These are phyloP conservation scores for Neofusicoccum cordaticola DNA, from an alignment of 2,329 filamentous ascomycete genomes.

Conservation along the genomic window DNA sequence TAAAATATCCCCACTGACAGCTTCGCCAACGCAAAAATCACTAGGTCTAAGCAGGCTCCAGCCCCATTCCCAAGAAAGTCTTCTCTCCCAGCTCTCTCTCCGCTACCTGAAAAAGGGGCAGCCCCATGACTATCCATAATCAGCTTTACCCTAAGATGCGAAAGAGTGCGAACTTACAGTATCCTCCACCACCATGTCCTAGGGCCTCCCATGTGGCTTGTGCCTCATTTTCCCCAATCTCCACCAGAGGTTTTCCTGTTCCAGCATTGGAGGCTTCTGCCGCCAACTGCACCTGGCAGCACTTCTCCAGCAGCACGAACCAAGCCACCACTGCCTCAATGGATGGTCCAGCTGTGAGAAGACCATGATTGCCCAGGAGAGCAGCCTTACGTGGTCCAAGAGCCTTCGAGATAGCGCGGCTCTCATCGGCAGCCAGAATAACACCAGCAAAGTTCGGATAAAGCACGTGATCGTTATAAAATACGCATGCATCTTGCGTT, in stretches of 20 bases:
- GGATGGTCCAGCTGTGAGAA: conserved; percentile 49
- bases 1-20: no score
- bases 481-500: conserved; percentile 56
- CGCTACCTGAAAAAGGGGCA: not conserved
- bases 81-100: conserved; percentile 1
- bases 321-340: conserved; percentile 54
- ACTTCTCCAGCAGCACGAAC: conserved; percentile 54
- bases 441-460: conserved; percentile 55
- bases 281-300: conserved; percentile 52
- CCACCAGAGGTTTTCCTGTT: conserved; percentile 61
- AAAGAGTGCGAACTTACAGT: not conserved
- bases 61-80: conserved; percentile 18
- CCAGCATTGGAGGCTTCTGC: conserved; percentile 58
- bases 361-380: conserved; percentile 53
- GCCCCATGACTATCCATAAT: not conserved
- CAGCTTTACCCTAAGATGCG: not conserved
- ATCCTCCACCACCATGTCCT: not conserved
- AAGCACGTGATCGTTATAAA: conserved; percentile 55
- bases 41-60: conserved; percentile 28
- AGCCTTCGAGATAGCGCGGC: conserved; percentile 49
- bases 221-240: conserved; percentile 67
- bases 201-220: conserved; percentile 54
- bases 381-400: conserved; percentile 52
- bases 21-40: not conserved
- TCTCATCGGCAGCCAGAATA: conserved; percentile 52